Evolutionary conservation across 352 stramenopile genomes (phyloP).

Genomic region (Pythium phragmiticola): DNA sequence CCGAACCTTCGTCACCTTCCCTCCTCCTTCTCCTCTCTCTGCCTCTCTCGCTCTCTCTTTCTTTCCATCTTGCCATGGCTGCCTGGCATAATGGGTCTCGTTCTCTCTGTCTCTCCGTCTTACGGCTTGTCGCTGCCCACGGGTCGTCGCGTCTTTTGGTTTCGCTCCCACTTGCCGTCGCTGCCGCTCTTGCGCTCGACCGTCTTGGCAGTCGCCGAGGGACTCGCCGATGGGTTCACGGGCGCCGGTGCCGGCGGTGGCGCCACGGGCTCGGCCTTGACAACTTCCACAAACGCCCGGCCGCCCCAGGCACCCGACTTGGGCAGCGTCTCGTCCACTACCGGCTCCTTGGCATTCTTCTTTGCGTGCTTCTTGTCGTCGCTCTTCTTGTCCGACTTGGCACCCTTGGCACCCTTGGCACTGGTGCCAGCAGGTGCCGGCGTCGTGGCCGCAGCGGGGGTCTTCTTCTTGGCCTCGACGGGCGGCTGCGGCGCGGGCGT

Average conservation of each 20-base stretch:
- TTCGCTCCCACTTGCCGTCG: constrained; percentile 23
- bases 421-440: constrained; percentile 12
- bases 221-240: constrained; percentile 20
- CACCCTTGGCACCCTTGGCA: constrained; percentile 27
- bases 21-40: not conserved
- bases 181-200: constrained; percentile 23
- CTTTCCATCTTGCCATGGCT: not conserved
- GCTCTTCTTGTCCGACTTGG: constrained; percentile 34
- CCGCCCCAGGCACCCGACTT: constrained; percentile 77
- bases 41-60: constrained; percentile 21
- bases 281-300: constrained; percentile 81
- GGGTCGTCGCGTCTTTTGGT: constrained; percentile 32
- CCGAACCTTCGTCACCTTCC: constrained; percentile 8
- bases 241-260: constrained; percentile 28
- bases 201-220: constrained; percentile 26
- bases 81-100: too few species aligned
- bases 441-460: constrained; percentile 3
- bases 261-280: constrained; percentile 67
- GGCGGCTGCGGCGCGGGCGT: constrained; percentile 43
- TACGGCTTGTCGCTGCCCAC: constrained; percentile 41
- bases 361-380: constrained; percentile 35
- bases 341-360: constrained; percentile 10
- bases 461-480: constrained; percentile 59
- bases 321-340: constrained; percentile 45
- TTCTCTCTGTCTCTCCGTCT: not conserved